Conservation (phyloP, 164 flowering plant genomes). For the Stephania cephalantha region DNA sequence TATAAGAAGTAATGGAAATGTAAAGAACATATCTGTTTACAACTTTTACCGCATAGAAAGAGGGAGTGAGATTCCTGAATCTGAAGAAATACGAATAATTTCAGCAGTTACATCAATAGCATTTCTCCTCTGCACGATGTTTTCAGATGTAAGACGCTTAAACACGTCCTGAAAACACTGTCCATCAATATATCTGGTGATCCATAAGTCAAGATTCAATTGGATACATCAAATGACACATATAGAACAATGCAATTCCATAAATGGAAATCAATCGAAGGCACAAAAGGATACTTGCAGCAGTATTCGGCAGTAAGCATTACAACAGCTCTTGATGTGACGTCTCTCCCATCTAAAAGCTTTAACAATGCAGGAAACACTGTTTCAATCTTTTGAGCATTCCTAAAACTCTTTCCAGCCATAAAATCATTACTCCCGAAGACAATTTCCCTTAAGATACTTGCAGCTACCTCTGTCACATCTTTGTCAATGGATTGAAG, state of each 20-base stretch:
- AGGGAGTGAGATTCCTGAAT: constrained; percentile 31
- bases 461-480: constrained; percentile 45
- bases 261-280: background rate
- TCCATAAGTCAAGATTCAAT: constrained; percentile 15
- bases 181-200: constrained; percentile 42
- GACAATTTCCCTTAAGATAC: constrained; percentile 53
- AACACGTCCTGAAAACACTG: constrained; percentile 54
- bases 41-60: constrained; percentile 35
- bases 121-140: constrained; percentile 48
- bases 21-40: constrained; percentile 1
- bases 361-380: constrained; percentile 45
- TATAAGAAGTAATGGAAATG: background rate
- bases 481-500: constrained; percentile 58
- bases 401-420: constrained; percentile 25
- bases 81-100: constrained; percentile 36
- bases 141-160: constrained; percentile 37
- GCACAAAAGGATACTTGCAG: constrained; percentile 37
- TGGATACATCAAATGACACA: background rate
- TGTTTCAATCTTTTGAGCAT: constrained; percentile 35
- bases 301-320: constrained; percentile 67
- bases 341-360: constrained; percentile 73
- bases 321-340: constrained; percentile 61
- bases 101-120: constrained; percentile 63
- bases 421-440: constrained; percentile 29
- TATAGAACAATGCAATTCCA: background rate